Evolutionary conservation across 768 basidiomycete species (phyloP).

Genomic region (Pholiota microspora): DNA sequence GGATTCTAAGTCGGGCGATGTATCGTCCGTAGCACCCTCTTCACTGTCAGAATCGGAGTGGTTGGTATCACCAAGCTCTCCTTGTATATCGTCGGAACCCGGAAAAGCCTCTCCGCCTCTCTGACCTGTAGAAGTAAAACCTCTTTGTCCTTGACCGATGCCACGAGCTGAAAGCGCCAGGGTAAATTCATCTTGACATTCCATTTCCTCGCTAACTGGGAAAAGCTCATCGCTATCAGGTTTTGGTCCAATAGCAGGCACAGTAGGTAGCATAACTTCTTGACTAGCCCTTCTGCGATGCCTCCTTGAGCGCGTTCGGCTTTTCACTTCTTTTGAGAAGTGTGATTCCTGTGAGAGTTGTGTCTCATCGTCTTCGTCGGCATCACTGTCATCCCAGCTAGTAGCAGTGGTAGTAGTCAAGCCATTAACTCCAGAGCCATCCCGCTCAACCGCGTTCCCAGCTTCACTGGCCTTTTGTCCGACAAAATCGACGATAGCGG

Average conservation of each 20-base stretch:
- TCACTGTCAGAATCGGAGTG: not conserved
- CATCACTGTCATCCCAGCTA: slow-evolving; percentile 9
- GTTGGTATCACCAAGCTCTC: slow-evolving; percentile 7
- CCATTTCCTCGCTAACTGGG: slow-evolving; percentile 40
- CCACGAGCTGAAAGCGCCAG: slow-evolving; percentile 11
- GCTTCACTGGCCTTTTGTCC: not conserved
- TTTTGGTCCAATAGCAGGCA: not conserved
- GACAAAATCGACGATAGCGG: slow-evolving; percentile 5
- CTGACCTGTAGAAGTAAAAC: not conserved
- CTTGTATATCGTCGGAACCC: slow-evolving; percentile 22
- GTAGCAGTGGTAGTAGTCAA: not conserved
- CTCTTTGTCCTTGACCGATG: slow-evolving; percentile 1
- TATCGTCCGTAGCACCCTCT: slow-evolving; percentile 16
- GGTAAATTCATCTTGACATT: slow-evolving; percentile 22
- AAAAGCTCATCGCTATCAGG: slow-evolving; percentile 26
- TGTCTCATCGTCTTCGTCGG: slow-evolving; percentile 7
- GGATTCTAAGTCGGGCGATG: slow-evolving; percentile 16
- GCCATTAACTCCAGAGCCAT: not conserved
- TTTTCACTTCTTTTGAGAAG: slow-evolving; percentile 16
- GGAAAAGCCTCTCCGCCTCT: slow-evolving; percentile 15
- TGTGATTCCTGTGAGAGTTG: slow-evolving; percentile 14
- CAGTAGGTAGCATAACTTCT: slow-evolving; percentile 10
- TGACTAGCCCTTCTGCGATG: slow-evolving; percentile 13
- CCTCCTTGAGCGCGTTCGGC: slow-evolving; percentile 11
- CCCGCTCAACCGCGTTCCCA: not conserved